Evolutionary conservation across 345 rosid species (phyloP), one percentile per base, ranked within the genome.

Genomic region (Arabidopsis suecica): DNA sequence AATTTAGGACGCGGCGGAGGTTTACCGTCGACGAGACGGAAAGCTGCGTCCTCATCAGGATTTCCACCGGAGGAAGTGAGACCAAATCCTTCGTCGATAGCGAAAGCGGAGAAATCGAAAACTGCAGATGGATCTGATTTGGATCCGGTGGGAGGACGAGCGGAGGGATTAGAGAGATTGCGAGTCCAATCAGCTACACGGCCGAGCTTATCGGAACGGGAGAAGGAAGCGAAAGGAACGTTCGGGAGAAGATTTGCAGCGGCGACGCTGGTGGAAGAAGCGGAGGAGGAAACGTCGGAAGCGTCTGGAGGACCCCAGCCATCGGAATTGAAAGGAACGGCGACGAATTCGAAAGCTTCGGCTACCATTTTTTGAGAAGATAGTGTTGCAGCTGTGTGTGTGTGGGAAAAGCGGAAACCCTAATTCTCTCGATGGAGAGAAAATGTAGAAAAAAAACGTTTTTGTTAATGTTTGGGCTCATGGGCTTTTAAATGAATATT

Each of bases 131-230:
- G 64, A 44, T 78, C 69, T 1, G 77, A 38, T 47, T 74, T 82
- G 42, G 32, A 72, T 74, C 75, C 80, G 2, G 81, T 69, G 14
- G 76, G 57, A 53, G 65, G 76, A 5, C 85, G 80, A 45, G 62
- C 56, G 0, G 80, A 69, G 3, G 84, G 77, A 53, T 80, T 83
- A 13, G 82, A 74, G 62, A 83, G 71, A 56, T 65, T 74, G 2
- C 93, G 91, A 14, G 96, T 91, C 89, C 93, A 93, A 54, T 93
- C 97, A 45, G 96, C 97, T 56, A 91, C 84, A 12, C 96, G 90
- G 49, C 97, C 98, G 13, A 93, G 86, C 73, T 89, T 93, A 0
- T 91, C 96, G 3, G 96, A 88, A 65, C 97, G 96, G 50, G 97
- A 95, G 83, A 95, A 92, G 1, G 97, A 88, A 1, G 91, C 92